Evolutionary conservation across 139 green algal genomes (phyloP), one percentile per base, ranked within the genome.

Genomic region (Marvania coccoides): DNA sequence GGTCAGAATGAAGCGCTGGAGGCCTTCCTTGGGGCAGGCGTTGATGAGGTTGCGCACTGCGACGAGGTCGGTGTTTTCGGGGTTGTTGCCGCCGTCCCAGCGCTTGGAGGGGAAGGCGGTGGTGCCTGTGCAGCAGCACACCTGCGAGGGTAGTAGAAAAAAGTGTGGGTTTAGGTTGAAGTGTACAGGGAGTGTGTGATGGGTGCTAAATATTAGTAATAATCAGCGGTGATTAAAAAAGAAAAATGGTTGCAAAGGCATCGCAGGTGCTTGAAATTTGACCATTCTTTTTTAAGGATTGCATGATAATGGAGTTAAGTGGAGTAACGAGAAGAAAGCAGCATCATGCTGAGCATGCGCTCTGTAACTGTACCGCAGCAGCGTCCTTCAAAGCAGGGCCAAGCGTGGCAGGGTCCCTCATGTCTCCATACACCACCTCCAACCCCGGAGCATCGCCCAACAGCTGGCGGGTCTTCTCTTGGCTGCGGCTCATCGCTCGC

Each of bases 61-160:
- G 5, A 92, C 73, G 24, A 68, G 78, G 65, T 95, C 88, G 13
- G 85, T 96, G 42, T 84, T 73, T 57, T 89, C 63, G 4, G 90
- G 88, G 6, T 81, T 81, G 68, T 97, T 95, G 40, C 87, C 67
- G 56, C 89, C 89, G 33, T 90, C 62, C 1, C 72, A 93, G 74
- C 87, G 73, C 23, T 74, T 65, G 13, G 85, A 90, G 24, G 89
- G 90, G 72, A 96, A 96, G 5, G 90, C 90, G 13, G 90, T 96
- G 4, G 90, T 96, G 26, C 90, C 90, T 6, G 86, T 91, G 42
- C 64, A 75, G 67, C 83, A 91, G 26, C 67, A 73, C 3, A 96
- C 81, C n/a, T n/a, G n/a, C n/a, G n/a, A n/a, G n/a, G n/a, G n/a
- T n/a, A n/a, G n/a, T n/a, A n/a, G n/a, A n/a, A n/a, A n/a, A n/a